phyloP scores from a whole-genome alignment of 176 grass and related monocot genomes.

The Phoenix roebelenii region DNA sequence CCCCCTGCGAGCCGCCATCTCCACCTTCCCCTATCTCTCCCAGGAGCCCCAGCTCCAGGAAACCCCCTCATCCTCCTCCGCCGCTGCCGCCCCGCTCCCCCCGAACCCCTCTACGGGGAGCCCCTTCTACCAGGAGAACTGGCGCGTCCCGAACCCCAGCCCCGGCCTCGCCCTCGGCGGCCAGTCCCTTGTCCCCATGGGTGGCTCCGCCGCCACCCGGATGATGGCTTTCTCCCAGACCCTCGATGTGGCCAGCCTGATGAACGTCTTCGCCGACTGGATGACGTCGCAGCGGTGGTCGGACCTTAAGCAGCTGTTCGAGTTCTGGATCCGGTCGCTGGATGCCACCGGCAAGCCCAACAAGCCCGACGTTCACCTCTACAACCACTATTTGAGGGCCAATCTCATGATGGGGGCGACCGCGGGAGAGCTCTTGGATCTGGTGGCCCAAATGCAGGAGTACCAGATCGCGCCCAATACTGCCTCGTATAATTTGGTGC shows the following conservation, averaged over 20 bases:
- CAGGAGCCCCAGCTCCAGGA: slow-evolving; percentile 62
- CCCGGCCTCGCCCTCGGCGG: slow-evolving; percentile 15
- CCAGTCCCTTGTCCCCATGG: slow-evolving; percentile 35
- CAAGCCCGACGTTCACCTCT: slow-evolving; percentile 76
- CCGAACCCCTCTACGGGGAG: slow-evolving; percentile 75
- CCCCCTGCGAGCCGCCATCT: slow-evolving; percentile 48
- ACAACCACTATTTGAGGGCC: slow-evolving; percentile 81
- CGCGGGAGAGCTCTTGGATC: slow-evolving; percentile 54
- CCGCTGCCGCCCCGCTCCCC: slow-evolving; percentile 39
- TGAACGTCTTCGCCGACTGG: slow-evolving; percentile 53
- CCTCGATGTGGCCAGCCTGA: slow-evolving; percentile 37
- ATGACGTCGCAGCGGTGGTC: slow-evolving; percentile 67
- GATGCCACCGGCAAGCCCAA: slow-evolving; percentile 77
- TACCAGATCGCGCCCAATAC: slow-evolving; percentile 67
- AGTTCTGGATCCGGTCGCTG: slow-evolving; percentile 70
- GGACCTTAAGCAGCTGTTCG: slow-evolving; percentile 60
- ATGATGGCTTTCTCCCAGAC: slow-evolving; percentile 32
- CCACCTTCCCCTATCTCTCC: slow-evolving; percentile 46
- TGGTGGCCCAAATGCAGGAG: slow-evolving; percentile 72
- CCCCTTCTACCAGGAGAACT: slow-evolving; percentile 82
- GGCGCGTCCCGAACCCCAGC: slow-evolving; percentile 49
- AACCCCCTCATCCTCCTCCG: slow-evolving; percentile 13
- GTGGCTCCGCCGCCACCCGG: slow-evolving; percentile 1
- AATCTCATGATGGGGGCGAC: slow-evolving; percentile 48
- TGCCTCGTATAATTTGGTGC: slow-evolving; percentile 84